phyloP scores from a whole-genome alignment of 192 early-diverging fungal genomes.

The Backusella circina region DNA sequence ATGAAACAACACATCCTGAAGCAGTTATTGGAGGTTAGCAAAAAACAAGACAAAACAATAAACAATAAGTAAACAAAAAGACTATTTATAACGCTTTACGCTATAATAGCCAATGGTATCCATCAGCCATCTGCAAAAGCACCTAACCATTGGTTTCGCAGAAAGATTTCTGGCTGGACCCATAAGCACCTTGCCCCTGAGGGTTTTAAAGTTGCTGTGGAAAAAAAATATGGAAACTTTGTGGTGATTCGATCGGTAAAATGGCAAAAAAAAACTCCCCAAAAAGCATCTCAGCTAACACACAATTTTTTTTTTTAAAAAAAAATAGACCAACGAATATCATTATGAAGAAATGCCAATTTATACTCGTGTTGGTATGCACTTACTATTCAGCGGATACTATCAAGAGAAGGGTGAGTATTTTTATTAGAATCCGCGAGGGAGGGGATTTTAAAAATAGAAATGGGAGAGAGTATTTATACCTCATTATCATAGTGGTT shows the following conservation, averaged over 20 bases:
- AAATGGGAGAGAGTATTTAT: neutral
- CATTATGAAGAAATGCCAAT: constrained; percentile 53
- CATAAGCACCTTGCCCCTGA: constrained; percentile 36
- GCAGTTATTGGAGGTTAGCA: neutral
- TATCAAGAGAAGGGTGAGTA: constrained; percentile 34
- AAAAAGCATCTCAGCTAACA: neutral
- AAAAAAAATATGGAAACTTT: constrained; percentile 43
- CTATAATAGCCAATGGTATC: constrained; percentile 20
- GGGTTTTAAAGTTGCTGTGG: constrained; percentile 36
- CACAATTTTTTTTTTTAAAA: neutral
- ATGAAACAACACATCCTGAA: constrained; percentile 8
- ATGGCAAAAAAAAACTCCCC: neutral
- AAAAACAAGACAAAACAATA: neutral
- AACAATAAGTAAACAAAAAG: neutral
- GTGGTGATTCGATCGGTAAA: constrained; percentile 35
- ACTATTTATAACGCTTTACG: neutral
- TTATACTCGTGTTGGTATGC: constrained; percentile 51
- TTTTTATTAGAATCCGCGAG: too few species aligned
- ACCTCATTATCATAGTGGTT: constrained; percentile 9
- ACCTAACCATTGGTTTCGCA: constrained; percentile 21
- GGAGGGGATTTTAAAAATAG: neutral
- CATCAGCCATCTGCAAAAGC: constrained; percentile 17
- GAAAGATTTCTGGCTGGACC: constrained; percentile 25
- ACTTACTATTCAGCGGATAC: constrained; percentile 42
- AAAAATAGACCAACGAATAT: constrained; percentile 35